phyloP scores from a whole-genome alignment of 2,329 filamentous ascomycete genomes.

The Bipolaris victoriae region DNA sequence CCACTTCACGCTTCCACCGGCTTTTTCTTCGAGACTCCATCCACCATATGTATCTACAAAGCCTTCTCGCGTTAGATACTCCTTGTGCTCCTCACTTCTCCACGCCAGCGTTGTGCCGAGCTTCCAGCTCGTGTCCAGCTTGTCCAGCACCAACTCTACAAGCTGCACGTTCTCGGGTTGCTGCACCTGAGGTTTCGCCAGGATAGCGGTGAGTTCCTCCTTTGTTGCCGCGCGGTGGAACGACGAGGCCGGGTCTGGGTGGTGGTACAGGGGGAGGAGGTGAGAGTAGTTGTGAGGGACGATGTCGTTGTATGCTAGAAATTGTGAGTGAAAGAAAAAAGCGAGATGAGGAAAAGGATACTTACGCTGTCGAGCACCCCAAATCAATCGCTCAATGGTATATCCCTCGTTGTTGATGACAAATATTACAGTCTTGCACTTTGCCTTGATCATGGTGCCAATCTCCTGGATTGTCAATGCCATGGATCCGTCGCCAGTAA shows the following conservation, averaged over 20 bases:
- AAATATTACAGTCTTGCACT: slow-evolving; percentile 48
- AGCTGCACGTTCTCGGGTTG: slow-evolving; percentile 47
- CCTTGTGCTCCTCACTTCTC: slow-evolving; percentile 42
- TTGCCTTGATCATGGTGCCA: slow-evolving; percentile 63
- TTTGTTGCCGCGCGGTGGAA: slow-evolving; percentile 50
- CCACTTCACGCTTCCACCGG: slow-evolving; percentile 35
- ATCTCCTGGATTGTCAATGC: slow-evolving; percentile 72
- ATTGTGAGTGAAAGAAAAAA: neutral
- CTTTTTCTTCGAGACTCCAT: slow-evolving; percentile 36
- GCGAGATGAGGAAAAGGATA: neutral
- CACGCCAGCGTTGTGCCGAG: slow-evolving; percentile 51
- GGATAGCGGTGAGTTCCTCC: slow-evolving; percentile 45
- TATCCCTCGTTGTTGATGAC: slow-evolving; percentile 57
- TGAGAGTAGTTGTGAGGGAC: slow-evolving; percentile 49
- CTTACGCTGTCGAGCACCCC: slow-evolving; percentile 50
- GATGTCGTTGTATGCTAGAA: slow-evolving; percentile 49
- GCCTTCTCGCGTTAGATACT: slow-evolving; percentile 49
- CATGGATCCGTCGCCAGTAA: slow-evolving; percentile 69
- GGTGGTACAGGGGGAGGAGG: slow-evolving; percentile 51
- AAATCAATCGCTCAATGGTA: slow-evolving; percentile 56
- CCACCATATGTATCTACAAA: slow-evolving; percentile 46
- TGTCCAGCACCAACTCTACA: slow-evolving; percentile 52
- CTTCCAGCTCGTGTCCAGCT: slow-evolving; percentile 28
- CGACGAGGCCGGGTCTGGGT: slow-evolving; percentile 33
- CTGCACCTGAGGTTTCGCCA: slow-evolving; percentile 38